Evolutionary conservation across 1,139 yeast species (phyloP).

Genomic region (Candida gigantensis): DNA sequence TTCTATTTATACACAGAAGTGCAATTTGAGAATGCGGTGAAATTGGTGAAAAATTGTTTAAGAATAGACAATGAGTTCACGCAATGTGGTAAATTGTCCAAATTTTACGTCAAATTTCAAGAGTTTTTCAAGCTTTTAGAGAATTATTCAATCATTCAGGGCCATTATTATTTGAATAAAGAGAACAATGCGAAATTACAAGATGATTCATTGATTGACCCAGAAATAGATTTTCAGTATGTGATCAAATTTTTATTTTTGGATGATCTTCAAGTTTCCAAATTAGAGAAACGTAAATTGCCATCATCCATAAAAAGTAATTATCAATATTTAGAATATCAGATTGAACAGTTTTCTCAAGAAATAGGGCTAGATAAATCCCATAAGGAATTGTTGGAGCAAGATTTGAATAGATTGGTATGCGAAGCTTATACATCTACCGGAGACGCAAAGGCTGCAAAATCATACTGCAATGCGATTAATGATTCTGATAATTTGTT

Average conservation of each 20-base stretch:
- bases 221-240: conserved; percentile 27
- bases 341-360: conserved; percentile 22
- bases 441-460: conserved; percentile 28
- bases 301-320: conserved; percentile 28
- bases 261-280: conserved; percentile 32
- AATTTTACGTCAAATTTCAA: conserved; percentile 39
- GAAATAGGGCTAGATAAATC: conserved; percentile 16
- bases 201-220: conserved; percentile 18
- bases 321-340: conserved; percentile 33
- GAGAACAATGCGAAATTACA: conserved; percentile 15
- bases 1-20: conserved; percentile 51
- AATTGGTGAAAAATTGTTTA: conserved; percentile 58
- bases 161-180: conserved; percentile 31
- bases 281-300: conserved; percentile 30
- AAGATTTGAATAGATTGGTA: conserved; percentile 39
- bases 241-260: conserved; percentile 26
- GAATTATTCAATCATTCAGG: conserved; percentile 41
- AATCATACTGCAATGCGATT: conserved; percentile 33
- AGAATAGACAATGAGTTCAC: conserved; percentile 68
- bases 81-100: conserved; percentile 53
- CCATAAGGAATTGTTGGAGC: conserved; percentile 18
- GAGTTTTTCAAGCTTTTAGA: conserved; percentile 41
- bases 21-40: conserved; percentile 53
- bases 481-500: conserved; percentile 27
- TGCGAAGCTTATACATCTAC: conserved; percentile 50